Conservation (phyloP, 1,284 basidiomycete genomes). For the Puccinia horiana region DNA sequence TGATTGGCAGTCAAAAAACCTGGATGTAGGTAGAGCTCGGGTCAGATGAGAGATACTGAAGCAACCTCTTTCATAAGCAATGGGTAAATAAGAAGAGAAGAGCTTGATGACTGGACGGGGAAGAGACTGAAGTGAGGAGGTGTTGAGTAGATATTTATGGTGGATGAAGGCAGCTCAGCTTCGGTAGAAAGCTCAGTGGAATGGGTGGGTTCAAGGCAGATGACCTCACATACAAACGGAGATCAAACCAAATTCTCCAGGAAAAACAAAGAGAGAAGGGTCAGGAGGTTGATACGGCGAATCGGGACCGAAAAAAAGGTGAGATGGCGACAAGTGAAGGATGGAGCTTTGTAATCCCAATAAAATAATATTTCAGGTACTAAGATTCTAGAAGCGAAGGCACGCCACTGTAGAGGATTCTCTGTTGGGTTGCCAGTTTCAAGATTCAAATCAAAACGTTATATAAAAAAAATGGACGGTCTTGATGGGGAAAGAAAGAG, state of each 20-base stretch:
- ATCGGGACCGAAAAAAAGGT: neutral
- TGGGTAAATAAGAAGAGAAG: neutral
- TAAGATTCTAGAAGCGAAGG: neutral
- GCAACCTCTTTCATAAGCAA: neutral
- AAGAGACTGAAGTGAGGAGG: neutral
- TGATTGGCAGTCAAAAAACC: conserved; percentile 1
- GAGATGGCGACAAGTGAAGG: neutral
- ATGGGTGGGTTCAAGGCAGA: neutral
- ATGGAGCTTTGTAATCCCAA: neutral
- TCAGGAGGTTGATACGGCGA: neutral
- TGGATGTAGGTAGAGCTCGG: neutral
- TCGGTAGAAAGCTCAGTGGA: neutral
- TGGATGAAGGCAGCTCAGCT: neutral
- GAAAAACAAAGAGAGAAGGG: neutral
- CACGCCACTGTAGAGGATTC: too few relatives aligned
- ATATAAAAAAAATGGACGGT: neutral
- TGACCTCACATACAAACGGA: conserved; percentile 5
- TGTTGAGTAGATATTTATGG: conserved; percentile 7
- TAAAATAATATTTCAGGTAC: neutral
- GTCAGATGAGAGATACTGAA: neutral
- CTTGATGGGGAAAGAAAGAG: neutral
- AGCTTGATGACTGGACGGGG: neutral
- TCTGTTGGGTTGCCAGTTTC: too few relatives aligned
- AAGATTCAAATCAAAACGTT: neutral
- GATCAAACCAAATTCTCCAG: neutral